Conservation (phyloP, 208 protist species). For the Leishmania major region DNA sequence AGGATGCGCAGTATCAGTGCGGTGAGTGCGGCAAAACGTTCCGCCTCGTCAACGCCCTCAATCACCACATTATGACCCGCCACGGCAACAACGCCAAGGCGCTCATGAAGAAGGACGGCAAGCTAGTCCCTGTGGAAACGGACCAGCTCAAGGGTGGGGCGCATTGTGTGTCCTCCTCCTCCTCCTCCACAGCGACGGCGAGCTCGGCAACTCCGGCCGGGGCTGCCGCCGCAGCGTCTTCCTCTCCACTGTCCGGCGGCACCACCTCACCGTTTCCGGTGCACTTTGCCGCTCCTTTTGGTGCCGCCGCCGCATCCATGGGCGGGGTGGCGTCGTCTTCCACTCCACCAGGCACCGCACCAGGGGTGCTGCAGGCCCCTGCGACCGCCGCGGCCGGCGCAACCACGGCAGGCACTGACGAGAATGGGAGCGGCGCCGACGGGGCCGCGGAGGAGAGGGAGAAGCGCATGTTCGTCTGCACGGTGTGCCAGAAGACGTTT, state of each 20-base stretch:
- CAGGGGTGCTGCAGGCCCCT: neutral
- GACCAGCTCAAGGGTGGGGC: conserved; percentile 21
- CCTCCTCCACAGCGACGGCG: conserved; percentile 5
- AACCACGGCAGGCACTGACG: conserved; percentile 9
- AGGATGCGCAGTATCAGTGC: conserved; percentile 65
- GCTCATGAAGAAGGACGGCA: conserved; percentile 57
- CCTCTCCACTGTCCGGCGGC: neutral
- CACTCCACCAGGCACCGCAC: neutral
- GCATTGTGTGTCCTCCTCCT: conserved; percentile 1
- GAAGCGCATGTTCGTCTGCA: conserved; percentile 80
- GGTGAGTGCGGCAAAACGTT: conserved; percentile 84
- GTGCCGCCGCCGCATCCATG: conserved; percentile 3
- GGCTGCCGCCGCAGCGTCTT: neutral
- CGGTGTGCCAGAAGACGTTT: conserved; percentile 89
- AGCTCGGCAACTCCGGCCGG: conserved; percentile 10
- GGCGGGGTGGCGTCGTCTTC: neutral
- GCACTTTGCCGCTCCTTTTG: conserved; percentile 28
- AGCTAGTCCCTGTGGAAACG: conserved; percentile 45
- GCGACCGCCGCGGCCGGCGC: neutral
- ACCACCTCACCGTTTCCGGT: conserved; percentile 22
- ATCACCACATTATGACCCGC: conserved; percentile 90
- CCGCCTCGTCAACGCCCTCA: conserved; percentile 85
- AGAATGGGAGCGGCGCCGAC: neutral
- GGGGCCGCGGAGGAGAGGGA: conserved; percentile 37
- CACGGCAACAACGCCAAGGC: conserved; percentile 78